Evolutionary conservation across 202 grass and related monocot species (phyloP).

Genomic region (Hordeum pubiflorum): DNA sequence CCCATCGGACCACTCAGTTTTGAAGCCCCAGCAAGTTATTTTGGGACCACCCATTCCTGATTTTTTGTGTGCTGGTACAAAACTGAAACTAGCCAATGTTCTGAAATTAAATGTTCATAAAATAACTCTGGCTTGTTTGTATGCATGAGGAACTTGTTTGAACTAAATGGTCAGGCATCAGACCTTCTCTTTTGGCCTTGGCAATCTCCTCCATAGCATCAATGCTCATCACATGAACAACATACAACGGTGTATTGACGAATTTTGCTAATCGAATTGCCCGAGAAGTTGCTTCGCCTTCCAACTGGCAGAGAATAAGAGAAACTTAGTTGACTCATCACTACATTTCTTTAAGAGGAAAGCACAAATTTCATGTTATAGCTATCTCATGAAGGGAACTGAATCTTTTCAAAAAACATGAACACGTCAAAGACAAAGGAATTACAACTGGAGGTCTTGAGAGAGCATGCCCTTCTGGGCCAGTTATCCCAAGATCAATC

Average conservation of each 20-base stretch:
- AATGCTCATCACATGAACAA: constrained; percentile 97
- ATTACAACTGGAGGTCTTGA: constrained; percentile 91
- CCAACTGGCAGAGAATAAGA: constrained; percentile 49
- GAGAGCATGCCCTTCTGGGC: constrained; percentile 94
- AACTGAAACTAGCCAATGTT: background rate
- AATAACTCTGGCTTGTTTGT: background rate
- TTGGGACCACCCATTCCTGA: background rate
- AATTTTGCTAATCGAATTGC: constrained; percentile 81
- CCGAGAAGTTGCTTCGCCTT: constrained; percentile 89
- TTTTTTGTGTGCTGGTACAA: background rate
- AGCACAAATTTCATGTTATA: background rate
- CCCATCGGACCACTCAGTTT: background rate
- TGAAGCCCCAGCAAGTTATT: background rate
- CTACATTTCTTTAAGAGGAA: constrained; percentile 4
- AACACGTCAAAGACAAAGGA: constrained; percentile 9
- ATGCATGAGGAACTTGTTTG: background rate
- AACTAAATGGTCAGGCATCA: background rate
- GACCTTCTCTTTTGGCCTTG: constrained; percentile 86
- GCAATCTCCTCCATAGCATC: constrained; percentile 97
- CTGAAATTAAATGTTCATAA: background rate
- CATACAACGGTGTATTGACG: constrained; percentile 79
- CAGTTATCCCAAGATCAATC: constrained; percentile 94
- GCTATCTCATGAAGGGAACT: background rate
- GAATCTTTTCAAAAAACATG: background rate
- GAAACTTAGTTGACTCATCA: background rate